Evolutionary conservation across 306 rosid species (phyloP).

Genomic region (Citrullus colocynthis): DNA sequence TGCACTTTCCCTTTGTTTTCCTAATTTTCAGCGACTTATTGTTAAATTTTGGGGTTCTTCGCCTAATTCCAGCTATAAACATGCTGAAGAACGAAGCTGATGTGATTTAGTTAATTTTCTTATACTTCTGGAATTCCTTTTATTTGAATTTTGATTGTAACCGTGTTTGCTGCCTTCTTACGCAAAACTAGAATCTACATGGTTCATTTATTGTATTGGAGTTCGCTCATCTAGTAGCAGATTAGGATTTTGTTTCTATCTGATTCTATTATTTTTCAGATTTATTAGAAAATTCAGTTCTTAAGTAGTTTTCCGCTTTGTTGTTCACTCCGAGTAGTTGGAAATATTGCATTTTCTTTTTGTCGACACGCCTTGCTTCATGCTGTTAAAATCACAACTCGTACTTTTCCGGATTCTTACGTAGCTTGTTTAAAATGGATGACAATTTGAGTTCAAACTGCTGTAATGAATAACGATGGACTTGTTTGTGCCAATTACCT

Average conservation of each 20-base stretch:
- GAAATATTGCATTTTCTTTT: not conserved
- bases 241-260: not conserved
- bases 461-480: not conserved
- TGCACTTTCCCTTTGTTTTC: not conserved
- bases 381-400: not conserved
- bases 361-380: not conserved
- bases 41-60: not conserved
- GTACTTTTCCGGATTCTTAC: not conserved
- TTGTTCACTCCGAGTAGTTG: not conserved
- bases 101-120: not conserved
- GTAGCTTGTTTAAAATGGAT: not conserved
- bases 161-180: not conserved
- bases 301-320: not conserved
- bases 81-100: not conserved
- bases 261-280: not conserved
- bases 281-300: not conserved
- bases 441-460: not conserved
- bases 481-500: slow-evolving; percentile 1
- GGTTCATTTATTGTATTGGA: not conserved
- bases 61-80: not conserved
- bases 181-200: not conserved
- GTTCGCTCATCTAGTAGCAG: not conserved
- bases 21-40: not conserved
- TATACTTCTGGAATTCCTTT: not conserved
- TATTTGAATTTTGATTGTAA: not conserved